These are phyloP conservation scores for Ophiostoma himal-ulmi DNA, from an alignment of 2,329 filamentous ascomycete species.

Conservation along the genomic window DNA sequence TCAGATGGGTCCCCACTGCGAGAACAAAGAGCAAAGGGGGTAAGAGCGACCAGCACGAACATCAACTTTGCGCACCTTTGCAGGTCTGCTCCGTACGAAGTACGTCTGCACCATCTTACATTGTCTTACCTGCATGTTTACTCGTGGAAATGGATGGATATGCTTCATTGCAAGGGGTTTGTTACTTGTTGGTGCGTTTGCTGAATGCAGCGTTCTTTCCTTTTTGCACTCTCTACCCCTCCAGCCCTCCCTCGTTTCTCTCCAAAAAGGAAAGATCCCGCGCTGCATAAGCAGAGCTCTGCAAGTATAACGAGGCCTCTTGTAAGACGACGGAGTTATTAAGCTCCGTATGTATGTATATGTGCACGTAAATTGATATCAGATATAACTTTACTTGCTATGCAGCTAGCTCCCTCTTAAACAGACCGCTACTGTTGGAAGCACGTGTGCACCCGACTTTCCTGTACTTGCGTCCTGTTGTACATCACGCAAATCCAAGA, in stretches of 20 bases:
- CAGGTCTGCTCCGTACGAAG: not conserved
- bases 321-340: not conserved
- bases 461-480: not conserved
- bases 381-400: not conserved
- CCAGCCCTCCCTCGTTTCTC: not conserved
- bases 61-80: not conserved
- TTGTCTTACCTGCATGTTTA: not conserved
- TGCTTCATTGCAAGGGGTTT: not conserved
- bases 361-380: not conserved
- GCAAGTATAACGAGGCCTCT: not conserved
- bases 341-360: not conserved
- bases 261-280: constrained; percentile 20
- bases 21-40: constrained; percentile 5
- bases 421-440: not conserved
- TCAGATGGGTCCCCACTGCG: not conserved
- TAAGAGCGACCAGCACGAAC: not conserved
- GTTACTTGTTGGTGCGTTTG: not conserved
- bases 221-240: not conserved
- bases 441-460: not conserved
- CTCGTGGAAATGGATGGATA: not conserved
- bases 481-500: not conserved
- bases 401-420: too few relatives aligned
- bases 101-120: not conserved
- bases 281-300: constrained; percentile 9
- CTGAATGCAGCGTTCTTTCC: not conserved